Conservation (phyloP, 306 rosid genomes). For the Quercus rubra region DNA sequence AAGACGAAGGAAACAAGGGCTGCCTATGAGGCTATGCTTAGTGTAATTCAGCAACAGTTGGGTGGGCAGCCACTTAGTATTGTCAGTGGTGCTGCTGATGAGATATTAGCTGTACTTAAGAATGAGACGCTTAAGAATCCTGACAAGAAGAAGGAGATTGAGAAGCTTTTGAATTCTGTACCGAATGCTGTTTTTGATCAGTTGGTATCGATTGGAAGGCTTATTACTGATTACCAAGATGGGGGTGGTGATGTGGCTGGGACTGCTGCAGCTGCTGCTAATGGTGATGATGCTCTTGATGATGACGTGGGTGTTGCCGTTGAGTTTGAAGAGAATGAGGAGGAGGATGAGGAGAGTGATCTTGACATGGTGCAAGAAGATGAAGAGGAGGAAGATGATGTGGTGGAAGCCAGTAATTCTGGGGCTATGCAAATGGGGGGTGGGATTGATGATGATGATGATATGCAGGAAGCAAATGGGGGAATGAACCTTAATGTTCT, state of each 20-base stretch:
- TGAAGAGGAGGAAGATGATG: conserved; percentile 80
- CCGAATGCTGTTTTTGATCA: conserved; percentile 51
- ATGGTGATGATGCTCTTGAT: conserved; percentile 72
- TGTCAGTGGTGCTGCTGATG: conserved; percentile 83
- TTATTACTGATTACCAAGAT: conserved; percentile 82
- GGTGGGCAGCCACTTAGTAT: conserved; percentile 86
- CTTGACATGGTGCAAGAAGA: conserved; percentile 92
- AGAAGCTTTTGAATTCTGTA: conserved; percentile 68
- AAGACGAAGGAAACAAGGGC: conserved; percentile 93
- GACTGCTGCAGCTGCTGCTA: conserved; percentile 23
- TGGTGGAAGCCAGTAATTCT: conserved; percentile 48
- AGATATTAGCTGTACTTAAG: conserved; percentile 71
- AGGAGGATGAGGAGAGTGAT: conserved; percentile 92
- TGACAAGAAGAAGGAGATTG: conserved; percentile 87
- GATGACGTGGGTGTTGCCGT: conserved; percentile 94
- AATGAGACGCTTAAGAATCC: conserved; percentile 56
- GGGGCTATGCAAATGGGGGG: conserved; percentile 94
- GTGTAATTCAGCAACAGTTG: conserved; percentile 80
- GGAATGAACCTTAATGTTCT: conserved; percentile 86
- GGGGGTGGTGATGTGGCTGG: conserved; percentile 48
- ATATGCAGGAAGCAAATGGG: conserved; percentile 76
- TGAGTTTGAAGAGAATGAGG: conserved; percentile 94
- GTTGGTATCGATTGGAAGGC: conserved; percentile 72
- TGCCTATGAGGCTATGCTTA: conserved; percentile 89
- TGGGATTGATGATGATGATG: conserved; percentile 90